Evolutionary conservation across 2,329 filamentous ascomycete species (phyloP), one percentile per base, ranked within the genome.

Genomic region (Fusarium brevicatenulatum): DNA sequence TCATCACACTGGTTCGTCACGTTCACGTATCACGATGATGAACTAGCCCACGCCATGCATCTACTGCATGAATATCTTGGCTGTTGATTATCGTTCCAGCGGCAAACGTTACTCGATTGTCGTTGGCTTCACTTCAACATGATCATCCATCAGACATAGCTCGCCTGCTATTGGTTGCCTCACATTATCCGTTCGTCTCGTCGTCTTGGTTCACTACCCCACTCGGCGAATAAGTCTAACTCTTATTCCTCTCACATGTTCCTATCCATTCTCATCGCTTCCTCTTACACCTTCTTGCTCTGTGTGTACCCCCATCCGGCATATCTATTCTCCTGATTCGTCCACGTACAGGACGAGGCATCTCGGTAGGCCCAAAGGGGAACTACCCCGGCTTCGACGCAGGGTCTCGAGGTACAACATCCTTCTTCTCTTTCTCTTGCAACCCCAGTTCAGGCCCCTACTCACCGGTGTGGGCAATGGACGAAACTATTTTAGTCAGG

Each of bases 401-500:
- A 70, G 55, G 61, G 60, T 67, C 66, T 67, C 49, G 63, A 56
- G 63, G 63, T 64, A 60, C 49, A 66, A 55, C 63, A 65, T n/a
- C 39, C 37, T 59, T 59, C 60, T 46, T 39, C 54, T 54, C 52
- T 37, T 42, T 44, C 42, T 50, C 44, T 40, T 57, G 50, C 49
- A 56, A 60, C 71, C 71, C 71, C 43, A 70, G 68, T 57, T 72
- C 52, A 53, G 39, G 63, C 63, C 63, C 56, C 47, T 63, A 72
- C 73, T 77, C 74, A 78, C 76, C 76, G 66, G 73, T 78, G 76
- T 77, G 76, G 74, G 55, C 60, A 64, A 68, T 23, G 19, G 47
- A 60, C 49, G 47, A 68, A 71, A 56, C 50, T 52, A 68, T 55
- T 56, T 70, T 63, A 57, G 36, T 76, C 68, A 63, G 58, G 60